Evolutionary conservation across 2,329 filamentous ascomycete species (phyloP).

Genomic region (Coniella lustricola): DNA sequence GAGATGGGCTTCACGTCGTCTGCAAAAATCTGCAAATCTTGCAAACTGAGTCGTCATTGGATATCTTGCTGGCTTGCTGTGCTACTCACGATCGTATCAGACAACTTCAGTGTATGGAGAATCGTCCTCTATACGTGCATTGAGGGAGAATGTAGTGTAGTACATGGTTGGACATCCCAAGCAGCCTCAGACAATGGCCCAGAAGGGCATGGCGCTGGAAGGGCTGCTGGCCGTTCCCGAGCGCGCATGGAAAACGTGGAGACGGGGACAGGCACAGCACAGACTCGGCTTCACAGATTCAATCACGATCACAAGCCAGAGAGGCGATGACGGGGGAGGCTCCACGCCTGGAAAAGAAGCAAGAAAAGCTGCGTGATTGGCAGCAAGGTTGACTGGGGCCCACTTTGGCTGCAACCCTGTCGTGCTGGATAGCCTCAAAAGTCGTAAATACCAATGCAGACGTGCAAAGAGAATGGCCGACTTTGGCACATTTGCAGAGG

Average conservation of each 20-base stretch:
- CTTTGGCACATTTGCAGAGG: too few species aligned
- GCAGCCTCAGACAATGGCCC: too few species aligned
- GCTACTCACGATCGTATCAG: too few species aligned
- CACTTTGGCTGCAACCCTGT: not conserved
- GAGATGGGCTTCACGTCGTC: not conserved
- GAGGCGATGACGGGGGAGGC: not conserved
- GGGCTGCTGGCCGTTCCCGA: not conserved
- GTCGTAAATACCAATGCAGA: not conserved
- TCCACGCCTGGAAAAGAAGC: not conserved
- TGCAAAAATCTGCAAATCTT: not conserved
- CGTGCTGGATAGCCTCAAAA: slow-evolving; percentile 3
- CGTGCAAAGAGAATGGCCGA: not conserved
- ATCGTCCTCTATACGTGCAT: too few species aligned
- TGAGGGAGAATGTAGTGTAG: too few species aligned
- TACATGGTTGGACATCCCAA: too few species aligned
- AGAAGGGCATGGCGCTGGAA: not conserved
- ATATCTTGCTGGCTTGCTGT: too few species aligned
- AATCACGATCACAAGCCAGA: slow-evolving; percentile 13
- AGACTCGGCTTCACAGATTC: slow-evolving; percentile 1
- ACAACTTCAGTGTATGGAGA: too few species aligned
- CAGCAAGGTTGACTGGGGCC: not conserved
- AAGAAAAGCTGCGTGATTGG: not conserved
- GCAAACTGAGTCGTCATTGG: too few species aligned
- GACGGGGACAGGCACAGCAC: not conserved
- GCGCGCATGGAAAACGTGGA: not conserved